Conservation (phyloP, 192 early-diverging fungal genomes). For the Mortierella alpina region DNA sequence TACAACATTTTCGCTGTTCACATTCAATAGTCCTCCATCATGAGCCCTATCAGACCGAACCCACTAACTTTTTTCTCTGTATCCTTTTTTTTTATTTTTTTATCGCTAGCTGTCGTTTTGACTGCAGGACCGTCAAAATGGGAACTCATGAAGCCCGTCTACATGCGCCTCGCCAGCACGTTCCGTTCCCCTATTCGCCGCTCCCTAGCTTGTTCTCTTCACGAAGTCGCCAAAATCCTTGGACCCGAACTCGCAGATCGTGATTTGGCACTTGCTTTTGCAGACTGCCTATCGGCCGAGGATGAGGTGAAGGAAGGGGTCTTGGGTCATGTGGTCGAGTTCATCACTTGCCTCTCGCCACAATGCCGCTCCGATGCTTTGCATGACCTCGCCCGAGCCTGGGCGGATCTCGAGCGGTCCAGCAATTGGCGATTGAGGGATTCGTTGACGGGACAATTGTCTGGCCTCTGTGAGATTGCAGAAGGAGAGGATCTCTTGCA, state of each 20-base stretch:
- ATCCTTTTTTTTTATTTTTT: conserved; percentile 2
- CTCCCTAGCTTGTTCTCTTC: conserved; percentile 69
- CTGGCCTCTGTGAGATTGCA: conserved; percentile 70
- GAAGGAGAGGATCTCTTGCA: conserved; percentile 68
- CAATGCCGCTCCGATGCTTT: conserved; percentile 72
- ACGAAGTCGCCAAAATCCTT: conserved; percentile 67
- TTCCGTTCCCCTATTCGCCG: conserved; percentile 65
- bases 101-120: conserved; percentile 60
- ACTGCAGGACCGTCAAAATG: conserved; percentile 66
- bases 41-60: neutral
- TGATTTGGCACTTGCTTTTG: conserved; percentile 65
- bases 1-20: neutral
- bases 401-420: conserved; percentile 69
- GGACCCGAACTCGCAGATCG: conserved; percentile 65
- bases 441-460: conserved; percentile 73
- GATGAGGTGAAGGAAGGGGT: conserved; percentile 80
- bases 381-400: conserved; percentile 72
- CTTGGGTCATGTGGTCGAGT: conserved; percentile 72
- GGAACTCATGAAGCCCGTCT: conserved; percentile 63
- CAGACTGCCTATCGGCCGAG: conserved; percentile 61
- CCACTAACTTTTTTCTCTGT: neutral
- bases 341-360: conserved; percentile 70
- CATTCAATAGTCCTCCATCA: neutral
- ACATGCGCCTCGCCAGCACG: conserved; percentile 30
- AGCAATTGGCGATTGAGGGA: conserved; percentile 81